Base-by-base conservation (phyloP, 1,284 basidiomycete species). In the Leccinum variabile region DNA sequence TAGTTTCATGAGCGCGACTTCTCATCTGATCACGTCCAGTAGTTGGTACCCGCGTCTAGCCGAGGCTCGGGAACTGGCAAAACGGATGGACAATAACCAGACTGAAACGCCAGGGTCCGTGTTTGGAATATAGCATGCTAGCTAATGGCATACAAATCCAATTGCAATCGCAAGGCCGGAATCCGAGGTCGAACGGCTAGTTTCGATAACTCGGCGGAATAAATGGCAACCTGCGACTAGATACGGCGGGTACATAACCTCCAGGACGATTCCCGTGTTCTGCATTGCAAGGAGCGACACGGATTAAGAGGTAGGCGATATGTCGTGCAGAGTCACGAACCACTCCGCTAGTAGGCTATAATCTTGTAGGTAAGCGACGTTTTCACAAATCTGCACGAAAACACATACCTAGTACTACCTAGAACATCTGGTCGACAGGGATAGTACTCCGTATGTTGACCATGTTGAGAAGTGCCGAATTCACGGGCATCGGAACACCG, bases 401-500 rank as follows among this genome's bases (percentile, higher is more conserved):
- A 58, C 16, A 64, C 69, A 39, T 8, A 69, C 69, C 57, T 61
- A 22, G 9, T 8, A 25, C 28, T 8, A 11, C 16, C 58, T 11
- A 73, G 54, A 81, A 62, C 59, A 78, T 77, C 67, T 79, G 78
- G 67, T 83, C 82, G 57, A 80, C n/a, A 22, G 81, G 78, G 46
- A 82, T 76, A 3, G 68, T 59, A 22, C 68, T 66, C 33, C 79
- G 78, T 75, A 88, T 79, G 67, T 82, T 81, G 60, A 91, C 77
- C 71, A 96, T 79, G 59, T 88, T 80, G 22, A 82, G 74, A 54
- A 97, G 75, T 54, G 83, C 79, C 22, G 83, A 76, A 67, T 88
- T 92, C 13, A 83, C 78, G 0, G 88, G 87, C 68, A 89, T 90
- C 9, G 77, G 75, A 39, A 96, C 80, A 4, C 79, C 78, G 68